Evolutionary conservation across 129 eudicot genomes (phyloP).

Genomic region (Silybum marianum): DNA sequence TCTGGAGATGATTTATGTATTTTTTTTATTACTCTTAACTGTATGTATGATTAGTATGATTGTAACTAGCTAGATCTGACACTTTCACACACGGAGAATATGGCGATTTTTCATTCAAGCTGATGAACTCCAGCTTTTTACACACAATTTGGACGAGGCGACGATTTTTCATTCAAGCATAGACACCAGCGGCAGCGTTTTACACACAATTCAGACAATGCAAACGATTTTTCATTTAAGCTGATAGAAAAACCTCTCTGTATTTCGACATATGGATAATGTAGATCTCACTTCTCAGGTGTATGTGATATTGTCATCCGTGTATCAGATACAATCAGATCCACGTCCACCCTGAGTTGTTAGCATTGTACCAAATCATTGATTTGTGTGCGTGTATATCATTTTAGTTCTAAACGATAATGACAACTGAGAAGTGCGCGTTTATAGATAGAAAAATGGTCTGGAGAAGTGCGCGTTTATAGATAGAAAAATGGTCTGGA

Average conservation of each 20-base stretch:
- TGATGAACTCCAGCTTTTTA: not conserved
- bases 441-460: not conserved
- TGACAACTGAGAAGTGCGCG: not conserved
- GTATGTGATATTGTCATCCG: not conserved
- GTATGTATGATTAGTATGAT: not conserved
- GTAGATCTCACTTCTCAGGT: not conserved
- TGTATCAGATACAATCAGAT: not conserved
- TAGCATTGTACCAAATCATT: not conserved
- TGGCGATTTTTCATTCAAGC: not conserved
- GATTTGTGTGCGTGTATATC: not conserved
- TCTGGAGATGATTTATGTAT: not conserved
- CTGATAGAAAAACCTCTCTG: not conserved
- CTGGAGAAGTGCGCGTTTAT: no score
- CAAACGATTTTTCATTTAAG: not conserved
- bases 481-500: not conserved
- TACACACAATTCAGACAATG: not conserved
- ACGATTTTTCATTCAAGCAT: not conserved
- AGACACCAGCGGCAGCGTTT: not conserved
- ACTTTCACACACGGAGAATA: slow-evolving; percentile 1
- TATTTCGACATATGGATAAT: not conserved
- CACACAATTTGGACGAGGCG: not conserved
- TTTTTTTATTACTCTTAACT: not conserved
- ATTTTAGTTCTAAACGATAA: not conserved
- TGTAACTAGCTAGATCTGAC: not conserved
- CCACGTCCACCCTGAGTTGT: not conserved